phyloP scores from a whole-genome alignment of 441 rosid genomes.

The Biscutella laevigata region DNA sequence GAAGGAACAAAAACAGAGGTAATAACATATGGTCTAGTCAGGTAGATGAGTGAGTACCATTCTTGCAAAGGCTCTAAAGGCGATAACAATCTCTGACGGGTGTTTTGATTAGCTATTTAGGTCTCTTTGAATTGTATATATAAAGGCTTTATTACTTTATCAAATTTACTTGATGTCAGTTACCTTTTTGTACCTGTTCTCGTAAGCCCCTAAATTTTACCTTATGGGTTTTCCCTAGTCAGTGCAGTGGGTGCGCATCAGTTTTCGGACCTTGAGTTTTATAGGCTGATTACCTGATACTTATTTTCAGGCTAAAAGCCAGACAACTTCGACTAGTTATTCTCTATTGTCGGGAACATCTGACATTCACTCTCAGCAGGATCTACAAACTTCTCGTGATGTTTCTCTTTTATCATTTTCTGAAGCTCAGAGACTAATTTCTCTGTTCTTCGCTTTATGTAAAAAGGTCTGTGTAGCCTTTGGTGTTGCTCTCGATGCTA shows the following conservation, averaged over 20 bases:
- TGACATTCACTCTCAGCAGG: conserved; percentile 39
- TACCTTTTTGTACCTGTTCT: conserved; percentile 13
- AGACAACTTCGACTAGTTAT: conserved; percentile 49
- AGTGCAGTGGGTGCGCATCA: not conserved
- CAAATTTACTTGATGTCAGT: not conserved
- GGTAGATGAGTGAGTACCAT: conserved; percentile 7
- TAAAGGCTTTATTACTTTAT: conserved; percentile 1
- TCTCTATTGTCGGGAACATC: conserved; percentile 46
- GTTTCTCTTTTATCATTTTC: conserved; percentile 49
- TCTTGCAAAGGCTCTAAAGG: not conserved
- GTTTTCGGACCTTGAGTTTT: conserved; percentile 3
- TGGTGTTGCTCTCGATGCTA: conserved; percentile 9
- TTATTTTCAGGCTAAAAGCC: conserved; percentile 45
- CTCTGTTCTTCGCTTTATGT: conserved; percentile 91
- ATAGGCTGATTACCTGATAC: conserved; percentile 19
- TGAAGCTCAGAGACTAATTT: conserved; percentile 78
- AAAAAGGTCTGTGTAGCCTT: conserved; percentile 57
- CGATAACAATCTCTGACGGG: conserved; percentile 1
- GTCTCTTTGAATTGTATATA: not conserved
- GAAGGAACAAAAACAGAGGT: conserved; percentile 65
- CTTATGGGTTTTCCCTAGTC: not conserved
- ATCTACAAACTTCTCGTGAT: conserved; percentile 37
- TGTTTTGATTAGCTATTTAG: not conserved
- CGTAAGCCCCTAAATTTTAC: not conserved
- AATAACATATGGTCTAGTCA: conserved; percentile 15